Conservation (phyloP, 345 rosid species). For the Euphorbia pulcherrima region DNA sequence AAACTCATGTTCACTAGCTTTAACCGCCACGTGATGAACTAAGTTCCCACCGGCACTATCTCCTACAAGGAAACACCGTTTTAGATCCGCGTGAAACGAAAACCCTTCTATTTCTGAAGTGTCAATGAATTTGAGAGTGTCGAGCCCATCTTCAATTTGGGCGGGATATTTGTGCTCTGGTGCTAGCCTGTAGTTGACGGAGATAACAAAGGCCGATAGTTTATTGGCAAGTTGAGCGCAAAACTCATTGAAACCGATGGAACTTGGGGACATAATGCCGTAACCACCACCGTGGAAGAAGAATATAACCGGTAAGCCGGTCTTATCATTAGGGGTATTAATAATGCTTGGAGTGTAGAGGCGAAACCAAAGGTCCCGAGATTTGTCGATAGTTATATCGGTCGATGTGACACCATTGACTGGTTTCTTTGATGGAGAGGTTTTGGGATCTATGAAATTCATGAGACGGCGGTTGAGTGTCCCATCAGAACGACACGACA, state of each 20-base stretch:
- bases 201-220: background rate
- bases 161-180: constrained; percentile 35
- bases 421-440: constrained; percentile 4
- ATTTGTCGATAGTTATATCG: constrained; percentile 20
- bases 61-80: constrained; percentile 11
- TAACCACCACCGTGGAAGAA: constrained; percentile 32
- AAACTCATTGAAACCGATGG: too few relatives aligned
- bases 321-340: too few relatives aligned
- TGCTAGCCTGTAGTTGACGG: constrained; percentile 32
- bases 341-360: constrained; percentile 26
- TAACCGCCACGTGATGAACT: constrained; percentile 11
- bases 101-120: background rate
- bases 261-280: too few relatives aligned
- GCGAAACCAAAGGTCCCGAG: constrained; percentile 32
- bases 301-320: constrained; percentile 25
- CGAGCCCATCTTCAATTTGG: constrained; percentile 33
- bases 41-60: constrained; percentile 20
- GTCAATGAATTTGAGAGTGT: constrained; percentile 11
- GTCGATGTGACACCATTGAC: constrained; percentile 14
- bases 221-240: too few relatives aligned
- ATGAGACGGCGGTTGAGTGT: constrained; percentile 2
- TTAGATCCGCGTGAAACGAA: background rate
- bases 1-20: constrained; percentile 4
- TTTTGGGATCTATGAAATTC: background rate
- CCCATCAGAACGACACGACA: background rate